Evolutionary conservation across 2,329 filamentous ascomycete species (phyloP).

Genomic region (Aaosphaeria pasadenensis): DNA sequence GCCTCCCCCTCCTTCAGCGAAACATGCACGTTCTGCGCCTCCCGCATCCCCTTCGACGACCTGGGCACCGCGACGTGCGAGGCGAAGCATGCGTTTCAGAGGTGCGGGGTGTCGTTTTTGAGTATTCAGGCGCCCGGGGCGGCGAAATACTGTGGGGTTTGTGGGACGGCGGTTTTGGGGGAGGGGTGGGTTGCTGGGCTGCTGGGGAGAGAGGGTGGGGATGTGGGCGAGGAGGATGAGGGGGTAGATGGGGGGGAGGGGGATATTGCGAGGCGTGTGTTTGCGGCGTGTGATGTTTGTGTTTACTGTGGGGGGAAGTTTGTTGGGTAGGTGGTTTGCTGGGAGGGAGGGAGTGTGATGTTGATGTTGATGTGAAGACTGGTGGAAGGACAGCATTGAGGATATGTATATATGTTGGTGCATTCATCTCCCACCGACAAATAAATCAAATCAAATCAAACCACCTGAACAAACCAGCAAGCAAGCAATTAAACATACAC

Average conservation of each 20-base stretch:
- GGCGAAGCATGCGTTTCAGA: conserved; percentile 53
- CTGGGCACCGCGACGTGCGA: conserved; percentile 47
- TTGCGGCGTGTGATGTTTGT: conserved; percentile 34
- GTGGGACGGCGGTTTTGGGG: conserved; percentile 48
- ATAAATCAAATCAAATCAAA: no score
- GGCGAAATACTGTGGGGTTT: conserved; percentile 54
- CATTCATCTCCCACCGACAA: no score
- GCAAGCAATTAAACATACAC: no score
- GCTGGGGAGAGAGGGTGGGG: conserved; percentile 6
- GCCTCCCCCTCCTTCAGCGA: conserved; percentile 33
- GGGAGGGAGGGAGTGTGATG: neutral
- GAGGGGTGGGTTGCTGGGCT: conserved; percentile 37
- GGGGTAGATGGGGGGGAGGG: neutral
- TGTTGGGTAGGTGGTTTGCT: conserved; percentile 11
- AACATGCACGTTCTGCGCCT: conserved; percentile 52
- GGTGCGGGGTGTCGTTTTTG: conserved; percentile 54
- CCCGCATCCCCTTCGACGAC: conserved; percentile 48
- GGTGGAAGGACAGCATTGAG: neutral
- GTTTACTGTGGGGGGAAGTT: conserved; percentile 38
- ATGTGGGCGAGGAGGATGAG: conserved; percentile 5
- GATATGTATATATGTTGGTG: neutral
- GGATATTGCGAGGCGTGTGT: conserved; percentile 9
- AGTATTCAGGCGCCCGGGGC: conserved; percentile 54
- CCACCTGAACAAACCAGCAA: no score
- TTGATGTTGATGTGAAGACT: neutral